Conservation (phyloP, 306 rosid species). For the Medicago truncatula region DNA sequence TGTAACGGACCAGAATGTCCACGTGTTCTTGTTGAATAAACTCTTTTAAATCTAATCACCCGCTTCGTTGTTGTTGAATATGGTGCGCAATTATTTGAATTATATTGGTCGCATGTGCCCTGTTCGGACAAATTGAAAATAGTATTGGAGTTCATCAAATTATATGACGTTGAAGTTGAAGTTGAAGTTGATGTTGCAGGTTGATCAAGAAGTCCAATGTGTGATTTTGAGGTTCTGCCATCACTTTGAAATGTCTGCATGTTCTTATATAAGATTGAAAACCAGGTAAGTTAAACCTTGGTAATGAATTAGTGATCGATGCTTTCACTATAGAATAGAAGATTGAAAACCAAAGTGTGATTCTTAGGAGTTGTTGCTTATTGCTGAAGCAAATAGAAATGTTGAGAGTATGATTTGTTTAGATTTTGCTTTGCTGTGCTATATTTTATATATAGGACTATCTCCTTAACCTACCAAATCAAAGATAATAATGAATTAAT, state of each 20-base stretch:
- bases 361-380: background rate
- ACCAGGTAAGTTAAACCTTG: background rate
- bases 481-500: background rate
- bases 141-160: background rate
- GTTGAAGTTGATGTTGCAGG: slow-evolving; percentile 30
- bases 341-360: no score
- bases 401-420: background rate
- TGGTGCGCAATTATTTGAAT: background rate
- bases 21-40: slow-evolving; percentile 39
- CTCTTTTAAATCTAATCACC: slow-evolving; percentile 23
- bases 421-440: background rate
- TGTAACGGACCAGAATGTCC: slow-evolving; percentile 36
- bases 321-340: background rate
- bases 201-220: background rate
- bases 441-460: slow-evolving; percentile 13
- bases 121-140: background rate
- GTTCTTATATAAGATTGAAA: background rate
- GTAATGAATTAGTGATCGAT: background rate
- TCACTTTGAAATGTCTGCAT: slow-evolving; percentile 35
- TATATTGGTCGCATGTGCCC: background rate
- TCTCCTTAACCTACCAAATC: background rate
- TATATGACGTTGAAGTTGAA: slow-evolving; percentile 9
- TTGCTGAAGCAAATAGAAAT: slow-evolving; percentile 7
- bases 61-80: slow-evolving; percentile 19
- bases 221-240: background rate